These are phyloP conservation scores for Botrytis sinoallii DNA, from an alignment of 2,329 filamentous ascomycete species.

Conservation along the genomic window DNA sequence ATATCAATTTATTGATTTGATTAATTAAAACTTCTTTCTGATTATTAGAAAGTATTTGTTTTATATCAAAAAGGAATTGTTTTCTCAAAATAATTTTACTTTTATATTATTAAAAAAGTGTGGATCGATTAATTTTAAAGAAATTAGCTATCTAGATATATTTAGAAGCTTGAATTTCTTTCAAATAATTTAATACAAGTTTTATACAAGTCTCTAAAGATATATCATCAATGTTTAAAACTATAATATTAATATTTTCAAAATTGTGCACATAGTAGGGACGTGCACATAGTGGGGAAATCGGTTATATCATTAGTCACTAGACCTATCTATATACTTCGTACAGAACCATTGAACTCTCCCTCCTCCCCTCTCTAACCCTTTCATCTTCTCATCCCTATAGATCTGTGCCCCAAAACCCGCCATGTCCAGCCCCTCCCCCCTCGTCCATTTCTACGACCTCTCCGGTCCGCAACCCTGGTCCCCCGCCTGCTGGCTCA, in stretches of 20 bases:
- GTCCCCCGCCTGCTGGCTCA: conserved; percentile 27
- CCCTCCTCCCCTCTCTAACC: neutral
- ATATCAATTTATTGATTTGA: neutral
- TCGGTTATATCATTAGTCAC: neutral
- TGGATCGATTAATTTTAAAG: neutral
- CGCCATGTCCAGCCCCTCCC: conserved; percentile 20
- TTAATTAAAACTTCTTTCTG: neutral
- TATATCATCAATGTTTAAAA: too few species aligned
- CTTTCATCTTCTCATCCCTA: neutral
- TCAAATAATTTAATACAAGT: too few species aligned
- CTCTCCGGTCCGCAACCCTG: conserved; percentile 28
- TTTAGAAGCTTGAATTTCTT: too few species aligned
- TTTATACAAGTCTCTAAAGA: too few species aligned
- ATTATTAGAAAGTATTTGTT: neutral
- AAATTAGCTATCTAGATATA: too few species aligned
- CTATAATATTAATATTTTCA: too few species aligned
- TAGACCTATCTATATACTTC: neutral
- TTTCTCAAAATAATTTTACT: too few species aligned
- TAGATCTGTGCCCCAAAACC: neutral
- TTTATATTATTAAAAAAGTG: too few species aligned
- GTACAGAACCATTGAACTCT: neutral
- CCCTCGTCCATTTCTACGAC: conserved; percentile 29
- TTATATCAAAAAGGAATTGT: too few species aligned
- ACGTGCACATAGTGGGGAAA: too few species aligned
- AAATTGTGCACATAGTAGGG: too few species aligned